Conservation (phyloP, 2,329 filamentous ascomycete species). For the Beauveria pseudobassiana region DNA sequence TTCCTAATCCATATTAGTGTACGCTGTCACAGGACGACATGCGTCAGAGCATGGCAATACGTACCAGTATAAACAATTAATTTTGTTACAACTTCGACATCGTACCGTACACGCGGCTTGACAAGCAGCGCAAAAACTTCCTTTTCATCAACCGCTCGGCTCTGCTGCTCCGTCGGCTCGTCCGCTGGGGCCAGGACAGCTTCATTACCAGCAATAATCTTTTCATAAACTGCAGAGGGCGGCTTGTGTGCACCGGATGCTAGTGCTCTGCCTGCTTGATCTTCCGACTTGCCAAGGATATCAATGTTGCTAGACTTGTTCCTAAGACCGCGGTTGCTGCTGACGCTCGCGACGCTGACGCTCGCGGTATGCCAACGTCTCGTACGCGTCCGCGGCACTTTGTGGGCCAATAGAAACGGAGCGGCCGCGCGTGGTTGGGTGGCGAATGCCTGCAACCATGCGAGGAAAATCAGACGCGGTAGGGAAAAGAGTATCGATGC, state of each 20-base stretch:
- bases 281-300: slow-evolving; percentile 30
- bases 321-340: slow-evolving; percentile 41
- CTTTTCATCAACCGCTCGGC: slow-evolving; percentile 54
- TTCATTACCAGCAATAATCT: slow-evolving; percentile 64
- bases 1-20: slow-evolving; percentile 45
- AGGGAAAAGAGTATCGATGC: slow-evolving; percentile 79
- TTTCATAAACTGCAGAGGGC: slow-evolving; percentile 57
- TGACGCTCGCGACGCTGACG: slow-evolving; percentile 46
- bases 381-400: slow-evolving; percentile 92
- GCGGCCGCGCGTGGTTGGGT: slow-evolving; percentile 61
- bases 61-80: slow-evolving; percentile 87
- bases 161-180: slow-evolving; percentile 27
- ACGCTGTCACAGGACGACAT: not conserved
- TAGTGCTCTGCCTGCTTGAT: slow-evolving; percentile 30
- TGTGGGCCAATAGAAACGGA: slow-evolving; percentile 89
- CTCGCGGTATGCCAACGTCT: slow-evolving; percentile 87
- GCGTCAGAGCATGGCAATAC: slow-evolving; percentile 20
- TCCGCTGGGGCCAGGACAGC: slow-evolving; percentile 28
- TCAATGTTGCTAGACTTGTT: slow-evolving; percentile 37
- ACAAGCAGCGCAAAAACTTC: slow-evolving; percentile 81
- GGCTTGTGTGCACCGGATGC: slow-evolving; percentile 39
- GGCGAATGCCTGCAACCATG: slow-evolving; percentile 73
- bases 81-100: slow-evolving; percentile 98
- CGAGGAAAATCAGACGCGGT: slow-evolving; percentile 79
- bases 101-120: slow-evolving; percentile 84